Evolutionary conservation across 2,329 filamentous ascomycete genomes (phyloP).

Genomic region (Alternaria sp.): DNA sequence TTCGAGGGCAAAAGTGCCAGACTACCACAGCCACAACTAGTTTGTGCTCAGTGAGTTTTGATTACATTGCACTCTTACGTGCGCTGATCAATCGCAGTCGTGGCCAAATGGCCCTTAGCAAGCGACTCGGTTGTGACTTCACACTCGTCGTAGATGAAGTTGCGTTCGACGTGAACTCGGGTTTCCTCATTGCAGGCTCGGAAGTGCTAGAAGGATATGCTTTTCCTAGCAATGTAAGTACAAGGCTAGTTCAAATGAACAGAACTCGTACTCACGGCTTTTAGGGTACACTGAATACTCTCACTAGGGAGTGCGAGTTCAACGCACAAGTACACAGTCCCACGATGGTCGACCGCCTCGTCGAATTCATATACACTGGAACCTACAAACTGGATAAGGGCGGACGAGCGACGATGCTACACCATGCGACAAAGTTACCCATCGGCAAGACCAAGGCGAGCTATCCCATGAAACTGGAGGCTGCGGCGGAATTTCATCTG

Average conservation of each 20-base stretch:
- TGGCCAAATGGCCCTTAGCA: neutral
- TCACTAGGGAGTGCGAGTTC: neutral
- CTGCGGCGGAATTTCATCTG: rapidly evolving
- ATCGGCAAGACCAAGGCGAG: neutral
- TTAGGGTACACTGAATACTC: neutral
- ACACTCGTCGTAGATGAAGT: neutral
- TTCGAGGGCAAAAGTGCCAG: too few relatives aligned
- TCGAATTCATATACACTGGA: neutral
- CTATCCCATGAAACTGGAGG: neutral
- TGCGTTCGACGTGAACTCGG: neutral
- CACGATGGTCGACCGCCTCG: neutral
- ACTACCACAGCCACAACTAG: neutral
- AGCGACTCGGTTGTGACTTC: neutral
- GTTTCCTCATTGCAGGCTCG: neutral
- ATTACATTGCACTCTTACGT: rapidly evolving
- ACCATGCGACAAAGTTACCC: neutral
- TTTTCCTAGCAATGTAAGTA: neutral
- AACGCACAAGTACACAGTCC: neutral
- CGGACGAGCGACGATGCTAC: neutral
- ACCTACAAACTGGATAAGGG: neutral
- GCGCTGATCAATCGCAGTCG: neutral
- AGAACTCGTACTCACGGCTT: neutral
- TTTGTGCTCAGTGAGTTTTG: neutral
- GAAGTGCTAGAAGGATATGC: neutral
- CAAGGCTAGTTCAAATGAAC: neutral